phyloP scores from a whole-genome alignment of 1,284 basidiomycete genomes.

The Butyriboletus appendiculatus region DNA sequence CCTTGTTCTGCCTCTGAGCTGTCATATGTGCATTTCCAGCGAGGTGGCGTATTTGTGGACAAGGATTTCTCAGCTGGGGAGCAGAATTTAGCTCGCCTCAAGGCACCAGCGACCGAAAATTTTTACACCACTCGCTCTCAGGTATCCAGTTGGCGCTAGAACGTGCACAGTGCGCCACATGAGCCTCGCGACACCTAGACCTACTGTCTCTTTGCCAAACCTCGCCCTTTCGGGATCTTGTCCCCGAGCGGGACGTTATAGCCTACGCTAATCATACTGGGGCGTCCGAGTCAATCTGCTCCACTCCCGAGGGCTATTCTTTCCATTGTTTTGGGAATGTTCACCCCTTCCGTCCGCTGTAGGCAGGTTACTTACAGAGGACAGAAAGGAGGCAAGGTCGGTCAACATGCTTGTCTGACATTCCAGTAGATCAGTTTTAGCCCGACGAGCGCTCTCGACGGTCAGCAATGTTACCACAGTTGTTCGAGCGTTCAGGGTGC shows the following conservation, averaged over 20 bases:
- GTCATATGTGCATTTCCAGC: not conserved
- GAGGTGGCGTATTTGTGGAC: not conserved
- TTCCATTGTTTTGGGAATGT: not conserved
- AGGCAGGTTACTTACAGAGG: constrained; percentile 21
- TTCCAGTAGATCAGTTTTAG: not conserved
- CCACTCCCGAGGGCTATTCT: not conserved
- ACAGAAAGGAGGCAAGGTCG: constrained; percentile 19
- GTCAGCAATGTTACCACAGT: not conserved
- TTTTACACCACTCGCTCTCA: not conserved
- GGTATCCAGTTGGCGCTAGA: not conserved
- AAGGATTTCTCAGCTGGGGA: not conserved
- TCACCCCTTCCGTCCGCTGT: constrained; percentile 30
- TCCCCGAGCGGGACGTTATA: not conserved
- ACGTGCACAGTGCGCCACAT: not conserved
- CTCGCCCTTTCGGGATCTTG: not conserved
- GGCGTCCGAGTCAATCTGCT: not conserved
- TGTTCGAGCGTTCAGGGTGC: not conserved
- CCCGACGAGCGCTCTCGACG: not conserved
- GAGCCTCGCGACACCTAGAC: not conserved
- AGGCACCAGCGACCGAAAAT: not conserved
- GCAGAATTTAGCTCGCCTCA: not conserved
- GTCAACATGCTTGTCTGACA: constrained; percentile 1
- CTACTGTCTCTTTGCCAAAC: not conserved
- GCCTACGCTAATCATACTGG: not conserved
- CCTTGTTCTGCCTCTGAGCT: not conserved